Evolutionary conservation across 331 rosid species (phyloP), one percentile per base, ranked within the genome.

Genomic region (Dryas integrifolia): DNA sequence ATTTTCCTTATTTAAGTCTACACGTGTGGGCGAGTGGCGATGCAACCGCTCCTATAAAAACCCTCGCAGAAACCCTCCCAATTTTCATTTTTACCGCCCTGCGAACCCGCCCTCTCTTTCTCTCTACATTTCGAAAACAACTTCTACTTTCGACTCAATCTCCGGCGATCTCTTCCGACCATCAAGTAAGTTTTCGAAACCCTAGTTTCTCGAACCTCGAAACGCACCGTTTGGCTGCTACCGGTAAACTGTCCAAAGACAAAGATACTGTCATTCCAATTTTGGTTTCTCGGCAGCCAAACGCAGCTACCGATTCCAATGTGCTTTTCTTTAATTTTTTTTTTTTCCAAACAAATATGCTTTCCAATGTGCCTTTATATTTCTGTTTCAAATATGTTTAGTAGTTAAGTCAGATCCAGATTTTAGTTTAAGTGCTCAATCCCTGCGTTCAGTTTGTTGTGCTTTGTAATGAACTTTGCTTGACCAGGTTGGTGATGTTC

Each of bases 31-130:
- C 26, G 11, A n/a, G 7, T 53, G 30, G 26, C 30, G 59, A 30
- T 16, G 18, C 1, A 16, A 11, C 5, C 43, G 41, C 12, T 6
- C 12, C 1, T 15, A 61, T 61, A 38, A 16, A 60, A 61, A 3
- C 45, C 47, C 47, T 7, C 2, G 2, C 44, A 12, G 39, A 39
- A 39, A 0, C 47, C 66, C 44, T 38, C 13, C 7, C 3, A n/a
- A 6, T 4, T 58, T 57, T 49, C 45, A 15, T 9, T 63, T 52
- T 74, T 74, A 41, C 71, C 72, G 65, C 65, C 63, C 26, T 16
- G 10, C 16, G 58, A 62, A 5, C 70, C 64, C 63, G 55, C 70
- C 21, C 10, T 67, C 13, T 53, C 14, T 41, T 14, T 0, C 11
- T 11, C 24, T 12, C 53, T 53, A 14, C 18, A 24, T 47, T 39